Base-by-base conservation (phyloP, 1,284 basidiomycete species). In the Malassezia sp. region DNA sequence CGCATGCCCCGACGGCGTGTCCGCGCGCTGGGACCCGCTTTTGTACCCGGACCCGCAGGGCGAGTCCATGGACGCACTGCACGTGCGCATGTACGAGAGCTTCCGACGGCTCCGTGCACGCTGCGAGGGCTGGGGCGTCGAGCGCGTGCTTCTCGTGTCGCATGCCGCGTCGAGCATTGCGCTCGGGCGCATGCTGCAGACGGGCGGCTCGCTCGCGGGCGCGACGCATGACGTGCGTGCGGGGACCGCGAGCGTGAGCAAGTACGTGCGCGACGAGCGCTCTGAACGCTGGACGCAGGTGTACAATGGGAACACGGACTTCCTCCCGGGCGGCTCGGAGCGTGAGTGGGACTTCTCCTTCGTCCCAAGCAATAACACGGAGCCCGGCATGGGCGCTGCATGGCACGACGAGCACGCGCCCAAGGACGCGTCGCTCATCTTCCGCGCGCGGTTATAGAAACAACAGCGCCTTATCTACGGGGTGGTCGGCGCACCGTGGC, bases 121-220 rank as follows among this genome's bases (percentile, higher is more conserved):
- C 1, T 61, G 62, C 35, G 32, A 45, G 3, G 31, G 52, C 12
- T 49, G 54, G 9, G 70, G 74, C 66, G 73, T 77, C 54, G 72
- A 65, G 49, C 73, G 76, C 6, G 73, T 86, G 11, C 63, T 88
- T 28, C 71, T 89, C 22, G 75, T 85, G 54, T 80, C 78, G 49
- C 85, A 89, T 65, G 85, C 85, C 0, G 85, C 84, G 12, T 81
- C 84, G 4, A 74, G 76, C 51, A 84, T 85, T 53, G 79, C 80
- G 3, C 75, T 89, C 33, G 77, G 77, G 4, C 74, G 80, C 43
- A 77, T 74, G 30, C 74, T 88, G 29, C 53, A 79, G 5, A 78
- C 76, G 1, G 74, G 80, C 33, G 55, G 54, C 30, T 35, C 43
- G 17, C 23, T 34, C 20, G 38, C 51, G 34, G 43, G 42, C 23